These are phyloP conservation scores for Petasospora fabianii DNA, from an alignment of 1,139 yeast genomes.

Conservation along the genomic window DNA sequence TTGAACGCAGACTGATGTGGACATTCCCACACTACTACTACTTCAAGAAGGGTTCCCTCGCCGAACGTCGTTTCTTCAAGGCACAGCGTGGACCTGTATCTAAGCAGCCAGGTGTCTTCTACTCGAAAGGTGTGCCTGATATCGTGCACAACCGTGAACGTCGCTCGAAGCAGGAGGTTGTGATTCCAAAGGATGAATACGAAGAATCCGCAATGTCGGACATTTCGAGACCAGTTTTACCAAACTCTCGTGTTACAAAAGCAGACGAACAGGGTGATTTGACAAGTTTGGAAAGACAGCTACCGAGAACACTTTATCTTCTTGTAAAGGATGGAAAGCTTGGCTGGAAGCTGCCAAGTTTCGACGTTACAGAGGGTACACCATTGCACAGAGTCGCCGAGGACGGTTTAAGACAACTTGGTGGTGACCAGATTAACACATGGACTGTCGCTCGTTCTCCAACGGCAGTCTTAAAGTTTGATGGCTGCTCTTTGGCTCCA, in stretches of 20 bases:
- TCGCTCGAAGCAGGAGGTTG: slow-evolving; percentile 71
- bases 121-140: slow-evolving; percentile 81
- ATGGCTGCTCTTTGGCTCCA: slow-evolving; percentile 25
- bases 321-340: slow-evolving; percentile 44
- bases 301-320: slow-evolving; percentile 78
- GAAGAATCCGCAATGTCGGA: slow-evolving; percentile 40
- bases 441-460: slow-evolving; percentile 92
- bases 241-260: slow-evolving; percentile 68
- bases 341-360: slow-evolving; percentile 76
- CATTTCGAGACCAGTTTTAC: slow-evolving; percentile 64
- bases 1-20: slow-evolving; percentile 93
- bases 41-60: slow-evolving; percentile 83
- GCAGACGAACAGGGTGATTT: slow-evolving; percentile 67
- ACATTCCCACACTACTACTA: slow-evolving; percentile 94
- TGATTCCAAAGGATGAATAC: slow-evolving; percentile 53
- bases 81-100: slow-evolving; percentile 75
- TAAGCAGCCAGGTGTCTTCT: slow-evolving; percentile 71
- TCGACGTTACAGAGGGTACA: slow-evolving; percentile 38
- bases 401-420: slow-evolving; percentile 63
- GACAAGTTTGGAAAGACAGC: slow-evolving; percentile 70
- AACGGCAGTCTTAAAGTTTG: slow-evolving; percentile 56
- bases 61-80: slow-evolving; percentile 76
- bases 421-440: slow-evolving; percentile 75
- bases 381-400: slow-evolving; percentile 76
- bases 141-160: slow-evolving; percentile 86